phyloP scores from a whole-genome alignment of 345 rosid species.

The Lepidium aucheri region DNA sequence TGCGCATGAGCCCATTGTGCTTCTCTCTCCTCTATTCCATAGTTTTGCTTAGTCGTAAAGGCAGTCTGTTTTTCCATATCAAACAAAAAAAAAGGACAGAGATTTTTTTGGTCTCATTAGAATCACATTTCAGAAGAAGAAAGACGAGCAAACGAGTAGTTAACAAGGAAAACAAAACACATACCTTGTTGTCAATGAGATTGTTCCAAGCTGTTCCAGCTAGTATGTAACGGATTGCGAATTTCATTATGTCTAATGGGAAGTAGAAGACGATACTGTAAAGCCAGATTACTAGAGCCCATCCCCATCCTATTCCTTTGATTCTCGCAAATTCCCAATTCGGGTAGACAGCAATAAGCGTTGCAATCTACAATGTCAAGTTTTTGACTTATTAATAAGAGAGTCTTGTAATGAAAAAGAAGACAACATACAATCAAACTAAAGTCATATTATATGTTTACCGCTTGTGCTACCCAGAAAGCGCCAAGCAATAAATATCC shows the following conservation, averaged over 20 bases:
- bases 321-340: conserved; percentile 73
- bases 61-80: conserved; percentile 45
- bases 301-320: conserved; percentile 82
- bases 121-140: background rate
- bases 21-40: conserved; percentile 78
- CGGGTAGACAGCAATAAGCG: conserved; percentile 60
- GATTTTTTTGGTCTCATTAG: background rate
- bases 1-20: conserved; percentile 92
- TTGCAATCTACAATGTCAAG: conserved; percentile 47
- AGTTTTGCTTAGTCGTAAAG: conserved; percentile 83
- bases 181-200: conserved; percentile 70
- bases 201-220: conserved; percentile 79
- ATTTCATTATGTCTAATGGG: conserved; percentile 76
- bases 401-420: background rate
- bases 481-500: conserved; percentile 53
- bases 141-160: background rate
- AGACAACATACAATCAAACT: background rate
- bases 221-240: conserved; percentile 65
- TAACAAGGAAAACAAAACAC: background rate
- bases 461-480: conserved; percentile 61
- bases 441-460: conserved; percentile 11
- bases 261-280: conserved; percentile 62
- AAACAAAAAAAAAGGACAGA: background rate
- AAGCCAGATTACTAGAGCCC: conserved; percentile 91
- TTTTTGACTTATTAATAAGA: background rate